Evolutionary conservation across 1,284 basidiomycete species (phyloP).

Genomic region (Trichosporon coremiiforme): DNA sequence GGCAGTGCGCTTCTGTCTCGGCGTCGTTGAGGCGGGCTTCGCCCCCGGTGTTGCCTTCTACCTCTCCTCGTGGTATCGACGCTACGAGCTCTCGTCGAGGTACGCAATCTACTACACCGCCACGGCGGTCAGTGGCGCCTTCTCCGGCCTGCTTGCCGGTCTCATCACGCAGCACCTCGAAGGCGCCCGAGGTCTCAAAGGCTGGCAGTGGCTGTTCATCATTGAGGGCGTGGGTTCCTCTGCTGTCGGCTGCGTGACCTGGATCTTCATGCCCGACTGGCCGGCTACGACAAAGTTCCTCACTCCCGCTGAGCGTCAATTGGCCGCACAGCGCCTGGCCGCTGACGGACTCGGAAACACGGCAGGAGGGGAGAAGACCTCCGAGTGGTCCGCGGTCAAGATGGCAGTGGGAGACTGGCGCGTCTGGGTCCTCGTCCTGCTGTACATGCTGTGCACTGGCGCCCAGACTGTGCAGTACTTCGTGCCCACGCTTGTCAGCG

Average conservation of each 20-base stretch:
- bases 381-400: slow-evolving; percentile 55
- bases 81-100: slow-evolving; percentile 24
- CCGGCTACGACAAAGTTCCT: slow-evolving; percentile 57
- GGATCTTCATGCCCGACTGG: slow-evolving; percentile 54
- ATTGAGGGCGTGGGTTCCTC: slow-evolving; percentile 52
- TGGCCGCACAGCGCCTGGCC: slow-evolving; percentile 57
- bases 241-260: slow-evolving; percentile 42
- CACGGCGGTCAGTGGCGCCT: slow-evolving; percentile 55
- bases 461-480: slow-evolving; percentile 60
- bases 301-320: slow-evolving; percentile 54
- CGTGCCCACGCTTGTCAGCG: slow-evolving; percentile 55
- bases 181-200: slow-evolving; percentile 48
- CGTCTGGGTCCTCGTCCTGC: slow-evolving; percentile 53
- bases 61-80: slow-evolving; percentile 36
- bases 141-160: slow-evolving; percentile 57
- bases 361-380: slow-evolving; percentile 41
- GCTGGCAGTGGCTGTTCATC: slow-evolving; percentile 56
- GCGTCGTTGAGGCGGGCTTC: slow-evolving; percentile 47
- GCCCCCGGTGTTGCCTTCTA: slow-evolving; percentile 46
- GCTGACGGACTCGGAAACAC: slow-evolving; percentile 55
- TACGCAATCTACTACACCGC: slow-evolving; percentile 56
- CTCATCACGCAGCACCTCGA: slow-evolving; percentile 52
- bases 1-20: slow-evolving; percentile 45
- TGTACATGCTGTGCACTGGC: slow-evolving; percentile 57
- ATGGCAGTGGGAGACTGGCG: slow-evolving; percentile 48